Evolutionary conservation across 768 basidiomycete genomes (phyloP), one percentile per base, ranked within the genome.

Genomic region (Rhodotorula diobovata): DNA sequence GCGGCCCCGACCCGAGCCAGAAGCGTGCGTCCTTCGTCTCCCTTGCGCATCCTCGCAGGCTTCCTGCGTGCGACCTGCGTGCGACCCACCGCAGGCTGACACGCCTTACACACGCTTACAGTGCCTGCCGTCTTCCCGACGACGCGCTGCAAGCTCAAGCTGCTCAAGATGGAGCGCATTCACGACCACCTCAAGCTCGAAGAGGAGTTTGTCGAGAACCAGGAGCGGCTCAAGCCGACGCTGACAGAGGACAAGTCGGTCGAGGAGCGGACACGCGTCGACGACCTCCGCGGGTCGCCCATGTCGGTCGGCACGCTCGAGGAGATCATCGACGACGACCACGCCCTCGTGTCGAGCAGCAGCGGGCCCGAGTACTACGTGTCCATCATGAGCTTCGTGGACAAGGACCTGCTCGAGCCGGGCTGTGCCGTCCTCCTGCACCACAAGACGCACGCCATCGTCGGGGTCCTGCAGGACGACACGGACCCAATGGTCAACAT

Each of bases 281-380:
- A 99, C 81, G 91, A 93, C 81, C 80, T 99, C 45, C 88, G 95
- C 45, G 96, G 96, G 14, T 90, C 87, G 59, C 96, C 95, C 15
- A 95, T 99, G 93, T 90, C 90, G n/a, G 93, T 99, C 70, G 96
- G 96, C 32, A 93, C 93, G 0, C 85, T 99, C 81, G 96, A 98
- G 82, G 96, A 99, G 82, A 77, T 94, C 74, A 92, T 95, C 76
- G 92, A 94, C 84, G 93, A 95, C 82, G 92, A 94, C 85, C 92
- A 99, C 70, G 96, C 96, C n/a, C 97, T 99, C 80, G 89, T 99
- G 79, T 91, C 90, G 80, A 91, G 92, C 16, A 87, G 92, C 34
- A 91, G 90, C 51, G 94, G 95, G 4, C 93, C 95, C 35, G 96
- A 98, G 79, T 93, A 88, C 80, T 97, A 98, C 81, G 93, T 98